These are phyloP conservation scores for Prunus fruticosa DNA, from an alignment of 306 rosid genomes.

Conservation along the genomic window DNA sequence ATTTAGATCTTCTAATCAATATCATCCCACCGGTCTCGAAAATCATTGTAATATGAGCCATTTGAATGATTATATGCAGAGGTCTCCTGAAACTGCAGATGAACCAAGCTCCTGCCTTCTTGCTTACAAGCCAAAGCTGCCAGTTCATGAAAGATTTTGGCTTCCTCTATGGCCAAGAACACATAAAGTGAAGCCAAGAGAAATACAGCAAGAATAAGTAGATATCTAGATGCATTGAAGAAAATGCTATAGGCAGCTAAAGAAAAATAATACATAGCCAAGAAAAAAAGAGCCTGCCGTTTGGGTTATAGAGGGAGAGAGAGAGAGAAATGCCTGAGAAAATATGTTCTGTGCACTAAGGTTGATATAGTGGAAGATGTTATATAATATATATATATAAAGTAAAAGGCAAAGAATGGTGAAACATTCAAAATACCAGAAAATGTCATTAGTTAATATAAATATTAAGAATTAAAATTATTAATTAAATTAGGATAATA, in stretches of 20 bases:
- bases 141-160: slow-evolving; percentile 11
- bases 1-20: neutral
- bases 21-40: neutral
- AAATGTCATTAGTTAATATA: too few species aligned
- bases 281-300: neutral
- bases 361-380: neutral
- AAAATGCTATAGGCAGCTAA: slow-evolving; percentile 34
- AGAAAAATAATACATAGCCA: slow-evolving; percentile 21
- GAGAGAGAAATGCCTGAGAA: neutral
- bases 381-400: too few species aligned
- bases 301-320: neutral
- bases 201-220: slow-evolving; percentile 13
- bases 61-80: neutral
- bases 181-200: slow-evolving; percentile 17
- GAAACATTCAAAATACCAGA: too few species aligned
- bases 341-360: neutral
- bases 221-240: slow-evolving; percentile 34
- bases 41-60: neutral
- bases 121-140: slow-evolving; percentile 18
- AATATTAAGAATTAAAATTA: too few species aligned
- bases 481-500: too few species aligned
- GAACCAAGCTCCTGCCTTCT: neutral
- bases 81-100: neutral
- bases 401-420: too few species aligned
- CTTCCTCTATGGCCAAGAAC: neutral